These are phyloP conservation scores for Protoeuglena noctilucae DNA, from an alignment of 139 green algal genomes.

Conservation along the genomic window DNA sequence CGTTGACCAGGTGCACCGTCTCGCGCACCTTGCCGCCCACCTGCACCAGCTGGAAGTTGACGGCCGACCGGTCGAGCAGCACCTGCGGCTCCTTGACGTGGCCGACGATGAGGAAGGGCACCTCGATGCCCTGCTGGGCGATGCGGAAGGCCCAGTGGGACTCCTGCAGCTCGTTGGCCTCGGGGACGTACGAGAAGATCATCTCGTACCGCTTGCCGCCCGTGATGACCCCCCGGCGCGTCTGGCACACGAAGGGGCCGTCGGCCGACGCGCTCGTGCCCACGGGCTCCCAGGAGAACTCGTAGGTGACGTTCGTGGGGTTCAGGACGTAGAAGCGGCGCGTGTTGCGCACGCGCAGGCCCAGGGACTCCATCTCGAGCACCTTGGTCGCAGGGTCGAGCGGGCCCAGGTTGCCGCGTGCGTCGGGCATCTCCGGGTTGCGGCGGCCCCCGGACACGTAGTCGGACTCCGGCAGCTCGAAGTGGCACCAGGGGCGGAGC, in stretches of 20 bases:
- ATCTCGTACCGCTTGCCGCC: conserved; percentile 55
- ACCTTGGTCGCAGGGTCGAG: conserved; percentile 46
- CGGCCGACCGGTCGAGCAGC: conserved; percentile 34
- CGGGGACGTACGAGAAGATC: conserved; percentile 57
- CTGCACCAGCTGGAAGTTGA: conserved; percentile 51
- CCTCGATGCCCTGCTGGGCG: conserved; percentile 17
- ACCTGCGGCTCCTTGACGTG: conserved; percentile 47
- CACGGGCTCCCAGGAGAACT: conserved; percentile 46
- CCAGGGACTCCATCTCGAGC: conserved; percentile 48
- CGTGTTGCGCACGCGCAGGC: conserved; percentile 44
- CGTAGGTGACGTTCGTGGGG: conserved; percentile 55
- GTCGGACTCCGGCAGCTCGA: conserved; percentile 53
- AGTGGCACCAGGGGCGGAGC: conserved; percentile 62
- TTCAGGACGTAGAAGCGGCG: conserved; percentile 67
- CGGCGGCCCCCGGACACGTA: conserved; percentile 34
- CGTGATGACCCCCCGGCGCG: conserved; percentile 24
- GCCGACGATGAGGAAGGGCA: conserved; percentile 55
- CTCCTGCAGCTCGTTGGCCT: conserved; percentile 14
- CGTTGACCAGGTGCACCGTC: conserved; percentile 38
- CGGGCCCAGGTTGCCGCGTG: conserved; percentile 27
- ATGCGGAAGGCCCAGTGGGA: conserved; percentile 4
- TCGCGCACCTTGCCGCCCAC: conserved; percentile 13
- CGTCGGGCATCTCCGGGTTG: conserved; percentile 34
- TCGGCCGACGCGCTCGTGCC: conserved; percentile 7
- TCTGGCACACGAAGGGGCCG: conserved; percentile 16